These are phyloP conservation scores for Hamamelis virginiana DNA, from an alignment of 164 flowering plant genomes.

Conservation along the genomic window DNA sequence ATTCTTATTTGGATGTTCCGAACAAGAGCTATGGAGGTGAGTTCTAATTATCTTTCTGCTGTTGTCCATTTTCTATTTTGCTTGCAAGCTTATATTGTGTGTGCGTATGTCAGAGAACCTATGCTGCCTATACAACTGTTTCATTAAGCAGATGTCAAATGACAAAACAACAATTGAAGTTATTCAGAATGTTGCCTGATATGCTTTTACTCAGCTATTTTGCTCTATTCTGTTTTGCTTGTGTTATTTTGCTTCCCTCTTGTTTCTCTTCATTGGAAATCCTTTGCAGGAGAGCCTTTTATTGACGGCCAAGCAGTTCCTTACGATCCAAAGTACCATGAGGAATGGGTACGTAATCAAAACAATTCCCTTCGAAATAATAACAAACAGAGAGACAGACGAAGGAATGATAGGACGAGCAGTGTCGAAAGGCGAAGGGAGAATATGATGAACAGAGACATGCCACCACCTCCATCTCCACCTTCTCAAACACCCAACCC, in stretches of 20 bases:
- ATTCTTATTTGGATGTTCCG: constrained; percentile 43
- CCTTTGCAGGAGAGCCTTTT: constrained; percentile 40
- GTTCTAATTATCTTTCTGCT: neutral
- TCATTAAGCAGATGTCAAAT: neutral
- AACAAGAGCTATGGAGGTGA: constrained; percentile 41
- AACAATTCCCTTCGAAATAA: constrained; percentile 28
- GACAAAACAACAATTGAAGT: neutral
- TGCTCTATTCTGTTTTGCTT: neutral
- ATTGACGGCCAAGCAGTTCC: constrained; percentile 46
- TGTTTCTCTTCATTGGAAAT: neutral
- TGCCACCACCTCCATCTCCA: constrained; percentile 13
- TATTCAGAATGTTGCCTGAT: neutral
- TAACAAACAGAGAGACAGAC: constrained; percentile 26
- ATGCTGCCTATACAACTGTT: neutral
- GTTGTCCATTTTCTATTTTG: neutral
- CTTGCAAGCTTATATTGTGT: too few relatives aligned
- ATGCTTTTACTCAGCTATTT: neutral
- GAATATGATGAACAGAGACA: constrained; percentile 28
- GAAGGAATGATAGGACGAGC: constrained; percentile 30
- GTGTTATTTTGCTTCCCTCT: neutral
- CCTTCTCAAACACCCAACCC: neutral
- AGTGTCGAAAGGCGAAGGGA: constrained; percentile 28
- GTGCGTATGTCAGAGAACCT: too few relatives aligned
- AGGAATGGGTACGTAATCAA: constrained; percentile 29
- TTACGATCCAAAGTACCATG: constrained; percentile 51